These are phyloP conservation scores for Lentithecium fluviatile DNA, from an alignment of 495 filamentous ascomycete genomes.

Conservation along the genomic window DNA sequence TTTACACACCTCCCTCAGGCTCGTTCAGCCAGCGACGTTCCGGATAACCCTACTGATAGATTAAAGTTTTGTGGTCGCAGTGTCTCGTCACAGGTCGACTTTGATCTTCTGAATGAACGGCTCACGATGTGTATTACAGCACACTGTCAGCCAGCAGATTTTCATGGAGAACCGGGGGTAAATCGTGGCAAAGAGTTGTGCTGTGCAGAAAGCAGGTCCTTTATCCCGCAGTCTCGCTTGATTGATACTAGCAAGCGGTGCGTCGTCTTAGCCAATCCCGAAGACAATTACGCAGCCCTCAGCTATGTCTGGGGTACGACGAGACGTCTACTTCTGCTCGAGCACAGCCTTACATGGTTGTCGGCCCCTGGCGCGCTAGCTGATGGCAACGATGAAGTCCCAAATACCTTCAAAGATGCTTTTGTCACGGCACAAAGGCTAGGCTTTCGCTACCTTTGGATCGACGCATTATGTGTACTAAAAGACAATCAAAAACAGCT, in stretches of 20 bases:
- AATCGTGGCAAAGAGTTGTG: neutral
- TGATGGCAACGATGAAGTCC: neutral
- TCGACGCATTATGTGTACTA: neutral
- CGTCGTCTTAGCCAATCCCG: neutral
- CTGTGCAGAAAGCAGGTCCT: neutral
- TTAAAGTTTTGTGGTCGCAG: neutral
- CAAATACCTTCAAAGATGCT: neutral
- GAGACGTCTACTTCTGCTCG: neutral
- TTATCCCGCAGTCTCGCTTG: neutral
- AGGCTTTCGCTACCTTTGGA: neutral
- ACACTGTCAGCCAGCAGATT: neutral
- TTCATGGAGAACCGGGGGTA: too few relatives aligned
- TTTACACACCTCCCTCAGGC: neutral
- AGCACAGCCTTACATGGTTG: neutral
- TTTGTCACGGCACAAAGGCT: neutral
- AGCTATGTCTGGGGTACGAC: neutral
- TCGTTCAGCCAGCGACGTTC: neutral
- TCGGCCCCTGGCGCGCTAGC: neutral
- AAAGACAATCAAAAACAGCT: neutral
- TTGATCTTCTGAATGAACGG: neutral
- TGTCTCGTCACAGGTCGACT: neutral
- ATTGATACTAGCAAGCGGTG: neutral
- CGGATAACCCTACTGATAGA: neutral
- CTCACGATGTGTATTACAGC: neutral
- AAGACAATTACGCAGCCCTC: neutral